Evolutionary conservation across 202 grass and related monocot species (phyloP), one percentile per base, ranked within the genome.

Genomic region (Brachypodium distachyon): DNA sequence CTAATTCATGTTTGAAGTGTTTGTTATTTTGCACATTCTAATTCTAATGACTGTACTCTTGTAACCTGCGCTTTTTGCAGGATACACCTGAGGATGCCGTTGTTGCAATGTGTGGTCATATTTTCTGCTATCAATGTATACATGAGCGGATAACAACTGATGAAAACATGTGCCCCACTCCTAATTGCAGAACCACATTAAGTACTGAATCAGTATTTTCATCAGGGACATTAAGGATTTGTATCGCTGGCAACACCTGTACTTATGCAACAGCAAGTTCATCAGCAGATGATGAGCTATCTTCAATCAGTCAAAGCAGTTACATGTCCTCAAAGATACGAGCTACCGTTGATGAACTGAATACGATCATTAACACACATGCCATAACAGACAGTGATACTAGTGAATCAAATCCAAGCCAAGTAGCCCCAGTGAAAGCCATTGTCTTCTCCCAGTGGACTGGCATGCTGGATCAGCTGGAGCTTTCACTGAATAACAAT

Each of bases 401-500:
- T 52, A 67, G 46, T 13, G 72, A 72, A 59, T 82, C 74, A 69
- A 90, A 77, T 74, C 51, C 46, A 69, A 90, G 43, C 62, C 42
- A 18, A 40, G 65, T 77, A 50, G 81, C 73, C 42, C 96, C 92
- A 18, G 76, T 74, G 23, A 99, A 99, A 80, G 96, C 96, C 13
- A 99, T 99, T 62, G 87, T 99, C 65, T 99, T 99, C 76, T 96
- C 96, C 14, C 96, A 99, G 73, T 99, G 96, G 96, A 99, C 96
- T 80, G 91, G 96, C 67, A 99, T 99, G 96, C 72, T 99, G 26
- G 83, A 99, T 85, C 82, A 96, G 81, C 65, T 99, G 53, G 96
- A 99, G 75, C 26, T 87, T 84, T 91, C 85, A 70, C 70, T 99
- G 68, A 99, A 99, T 77, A 71, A 29, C 40, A 85, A 83, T 75